Evolutionary conservation across 495 filamentous ascomycete species (phyloP).

Genomic region (Chaetomidium leptoderma): DNA sequence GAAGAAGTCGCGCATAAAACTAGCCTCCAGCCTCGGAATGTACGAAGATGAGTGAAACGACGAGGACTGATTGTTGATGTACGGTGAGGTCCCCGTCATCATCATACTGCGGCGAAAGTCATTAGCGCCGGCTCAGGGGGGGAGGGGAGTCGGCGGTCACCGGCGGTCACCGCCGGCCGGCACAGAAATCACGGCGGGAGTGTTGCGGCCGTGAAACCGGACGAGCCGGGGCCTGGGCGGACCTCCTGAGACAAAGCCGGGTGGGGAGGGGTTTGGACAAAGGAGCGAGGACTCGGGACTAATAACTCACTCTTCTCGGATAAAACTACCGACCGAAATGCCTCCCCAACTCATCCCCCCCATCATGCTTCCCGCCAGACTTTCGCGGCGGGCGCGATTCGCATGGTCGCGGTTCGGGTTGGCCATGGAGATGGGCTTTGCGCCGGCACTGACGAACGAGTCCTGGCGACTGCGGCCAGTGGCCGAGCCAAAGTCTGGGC

Average conservation of each 20-base stretch:
- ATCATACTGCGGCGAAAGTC: conserved; percentile 62
- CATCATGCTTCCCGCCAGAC: conserved; percentile 79
- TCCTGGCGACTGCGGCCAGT: conserved; percentile 59
- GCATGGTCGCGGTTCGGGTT: conserved; percentile 67
- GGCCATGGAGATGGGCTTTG: conserved; percentile 81
- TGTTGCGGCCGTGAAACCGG: conserved; percentile 17
- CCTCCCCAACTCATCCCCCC: conserved; percentile 98
- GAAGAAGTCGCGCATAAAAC: conserved; percentile 92
- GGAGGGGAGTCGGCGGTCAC: neutral
- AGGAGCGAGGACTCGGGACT: neutral
- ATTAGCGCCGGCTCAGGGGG: conserved; percentile 16
- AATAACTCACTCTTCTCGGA: conserved; percentile 89
- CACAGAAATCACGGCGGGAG: conserved; percentile 12
- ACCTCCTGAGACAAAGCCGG: conserved; percentile 6
- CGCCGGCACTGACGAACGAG: conserved; percentile 72
- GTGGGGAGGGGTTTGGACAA: conserved; percentile 9
- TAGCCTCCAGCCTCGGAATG: conserved; percentile 93
- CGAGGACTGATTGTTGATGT: conserved; percentile 75
- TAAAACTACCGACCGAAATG: conserved; percentile 91
- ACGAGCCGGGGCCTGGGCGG: conserved; percentile 4
- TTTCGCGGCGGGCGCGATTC: conserved; percentile 68
- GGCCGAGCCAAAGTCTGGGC: conserved; percentile 53
- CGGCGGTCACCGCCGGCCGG: conserved; percentile 16
- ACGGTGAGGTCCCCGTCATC: conserved; percentile 94
- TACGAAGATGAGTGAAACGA: conserved; percentile 98